These are phyloP conservation scores for Hevea brasiliensis DNA, from an alignment of 345 rosid genomes.

Conservation along the genomic window DNA sequence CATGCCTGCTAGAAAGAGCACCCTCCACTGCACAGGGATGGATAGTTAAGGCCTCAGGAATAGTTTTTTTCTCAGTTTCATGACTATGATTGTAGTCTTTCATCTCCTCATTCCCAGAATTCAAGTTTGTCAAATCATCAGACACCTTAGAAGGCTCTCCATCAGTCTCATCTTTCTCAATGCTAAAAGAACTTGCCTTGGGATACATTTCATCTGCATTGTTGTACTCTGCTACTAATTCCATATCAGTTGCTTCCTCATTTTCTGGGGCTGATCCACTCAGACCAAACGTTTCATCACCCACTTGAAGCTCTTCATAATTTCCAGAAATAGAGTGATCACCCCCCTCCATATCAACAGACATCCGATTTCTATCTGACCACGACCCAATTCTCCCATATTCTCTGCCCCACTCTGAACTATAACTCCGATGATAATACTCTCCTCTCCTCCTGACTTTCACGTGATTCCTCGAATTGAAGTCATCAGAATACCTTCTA, in stretches of 20 bases:
- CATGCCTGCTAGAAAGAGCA: constrained; percentile 41
- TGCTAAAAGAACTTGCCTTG: constrained; percentile 52
- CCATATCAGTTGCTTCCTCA: constrained; percentile 53
- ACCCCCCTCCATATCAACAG: constrained; percentile 55
- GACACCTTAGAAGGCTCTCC: constrained; percentile 49
- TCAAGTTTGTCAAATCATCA: constrained; percentile 33
- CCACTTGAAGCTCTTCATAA: constrained; percentile 54
- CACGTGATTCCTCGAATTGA: constrained; percentile 46
- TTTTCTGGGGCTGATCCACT: constrained; percentile 43
- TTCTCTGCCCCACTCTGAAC: constrained; percentile 66
- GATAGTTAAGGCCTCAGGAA: constrained; percentile 34
- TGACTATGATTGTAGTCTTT: constrained; percentile 34
- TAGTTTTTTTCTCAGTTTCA: constrained; percentile 46
- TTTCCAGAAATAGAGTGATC: constrained; percentile 49
- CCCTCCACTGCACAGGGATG: constrained; percentile 29
- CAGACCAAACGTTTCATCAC: constrained; percentile 50
- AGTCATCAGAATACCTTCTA: constrained; percentile 66
- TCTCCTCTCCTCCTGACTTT: constrained; percentile 74
- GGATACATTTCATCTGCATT: constrained; percentile 51
- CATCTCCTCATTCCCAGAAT: constrained; percentile 43
- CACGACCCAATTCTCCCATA: constrained; percentile 69
- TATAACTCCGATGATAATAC: constrained; percentile 39
- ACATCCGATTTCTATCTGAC: constrained; percentile 58
- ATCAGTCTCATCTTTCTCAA: constrained; percentile 44
- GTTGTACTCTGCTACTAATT: constrained; percentile 48